phyloP scores from a whole-genome alignment of 108 stramenopile genomes.

The Seminavis robusta region DNA sequence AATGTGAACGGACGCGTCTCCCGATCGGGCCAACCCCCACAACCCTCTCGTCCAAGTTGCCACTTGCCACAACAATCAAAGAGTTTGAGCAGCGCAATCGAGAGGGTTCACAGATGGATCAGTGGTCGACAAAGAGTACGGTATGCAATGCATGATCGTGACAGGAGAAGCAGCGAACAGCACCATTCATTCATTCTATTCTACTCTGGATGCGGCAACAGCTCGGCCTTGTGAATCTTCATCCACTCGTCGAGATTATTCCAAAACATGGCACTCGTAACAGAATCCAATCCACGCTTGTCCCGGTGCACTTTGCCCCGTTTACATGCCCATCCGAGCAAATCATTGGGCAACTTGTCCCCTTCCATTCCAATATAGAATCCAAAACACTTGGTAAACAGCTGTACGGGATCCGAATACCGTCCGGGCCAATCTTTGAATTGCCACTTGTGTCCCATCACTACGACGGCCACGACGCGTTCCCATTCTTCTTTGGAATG shows the following conservation, averaged over 20 bases:
- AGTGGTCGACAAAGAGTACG: too few species aligned
- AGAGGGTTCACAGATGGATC: too few species aligned
- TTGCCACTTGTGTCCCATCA: constrained; percentile 93
- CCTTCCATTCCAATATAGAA: constrained; percentile 83
- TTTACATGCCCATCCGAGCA: constrained; percentile 70
- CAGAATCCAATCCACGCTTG: constrained; percentile 82
- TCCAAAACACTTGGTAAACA: constrained; percentile 70
- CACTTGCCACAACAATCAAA: too few species aligned
- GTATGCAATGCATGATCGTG: too few species aligned
- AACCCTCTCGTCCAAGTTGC: too few species aligned
- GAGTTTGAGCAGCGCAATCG: too few species aligned
- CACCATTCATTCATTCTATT: too few species aligned
- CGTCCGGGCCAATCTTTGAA: constrained; percentile 90
- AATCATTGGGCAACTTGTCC: constrained; percentile 54
- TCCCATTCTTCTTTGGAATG: constrained; percentile 79
- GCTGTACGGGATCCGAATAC: constrained; percentile 75
- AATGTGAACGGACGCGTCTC: too few species aligned
- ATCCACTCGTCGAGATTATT: constrained; percentile 84
- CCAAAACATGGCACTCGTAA: constrained; percentile 81
- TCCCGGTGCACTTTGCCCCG: constrained; percentile 60
- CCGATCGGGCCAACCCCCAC: too few species aligned
- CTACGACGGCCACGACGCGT: constrained; percentile 90
- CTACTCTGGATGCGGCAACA: too few species aligned
- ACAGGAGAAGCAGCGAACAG: too few species aligned
- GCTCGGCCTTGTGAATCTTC: constrained; percentile 75